Evolutionary conservation across 148 eudicot species (phyloP).

Genomic region (Rhododendron henanense): DNA sequence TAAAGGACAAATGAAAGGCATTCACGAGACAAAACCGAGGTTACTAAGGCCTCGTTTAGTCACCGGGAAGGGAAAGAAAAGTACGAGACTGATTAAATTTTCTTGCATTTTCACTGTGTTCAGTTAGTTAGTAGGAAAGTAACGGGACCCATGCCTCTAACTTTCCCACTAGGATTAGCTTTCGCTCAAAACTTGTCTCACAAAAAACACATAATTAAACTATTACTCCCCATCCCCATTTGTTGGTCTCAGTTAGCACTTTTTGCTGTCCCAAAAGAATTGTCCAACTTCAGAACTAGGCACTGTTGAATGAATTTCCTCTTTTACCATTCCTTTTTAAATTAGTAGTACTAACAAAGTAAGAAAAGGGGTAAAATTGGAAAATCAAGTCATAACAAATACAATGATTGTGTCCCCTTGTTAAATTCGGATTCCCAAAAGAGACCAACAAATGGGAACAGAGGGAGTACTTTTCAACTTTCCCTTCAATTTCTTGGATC

Average conservation of each 20-base stretch:
- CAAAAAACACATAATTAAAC: background rate
- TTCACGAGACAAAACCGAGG: background rate
- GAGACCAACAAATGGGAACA: too few species aligned
- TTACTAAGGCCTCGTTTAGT: background rate
- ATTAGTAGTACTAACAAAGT: too few species aligned
- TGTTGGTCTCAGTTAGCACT: too few species aligned
- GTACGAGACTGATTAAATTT: background rate
- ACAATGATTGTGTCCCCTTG: too few species aligned
- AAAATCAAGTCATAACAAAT: too few species aligned
- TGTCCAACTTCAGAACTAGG: too few species aligned
- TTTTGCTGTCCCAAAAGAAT: too few species aligned
- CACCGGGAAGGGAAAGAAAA: background rate
- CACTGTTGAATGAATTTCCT: too few species aligned
- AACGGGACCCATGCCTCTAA: background rate
- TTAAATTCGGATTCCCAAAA: too few species aligned
- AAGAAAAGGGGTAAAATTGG: too few species aligned
- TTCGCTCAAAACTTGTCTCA: background rate
- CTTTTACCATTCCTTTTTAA: too few species aligned
- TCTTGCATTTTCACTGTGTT: background rate
- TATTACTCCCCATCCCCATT: too few species aligned
- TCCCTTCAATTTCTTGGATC: background rate
- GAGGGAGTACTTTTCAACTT: background rate
- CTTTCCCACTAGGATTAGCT: background rate
- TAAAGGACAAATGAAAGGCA: background rate
- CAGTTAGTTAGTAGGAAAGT: background rate